These are phyloP conservation scores for Pseudophaeomoniella oleicola DNA, from an alignment of 2,329 filamentous ascomycete genomes.

Conservation along the genomic window DNA sequence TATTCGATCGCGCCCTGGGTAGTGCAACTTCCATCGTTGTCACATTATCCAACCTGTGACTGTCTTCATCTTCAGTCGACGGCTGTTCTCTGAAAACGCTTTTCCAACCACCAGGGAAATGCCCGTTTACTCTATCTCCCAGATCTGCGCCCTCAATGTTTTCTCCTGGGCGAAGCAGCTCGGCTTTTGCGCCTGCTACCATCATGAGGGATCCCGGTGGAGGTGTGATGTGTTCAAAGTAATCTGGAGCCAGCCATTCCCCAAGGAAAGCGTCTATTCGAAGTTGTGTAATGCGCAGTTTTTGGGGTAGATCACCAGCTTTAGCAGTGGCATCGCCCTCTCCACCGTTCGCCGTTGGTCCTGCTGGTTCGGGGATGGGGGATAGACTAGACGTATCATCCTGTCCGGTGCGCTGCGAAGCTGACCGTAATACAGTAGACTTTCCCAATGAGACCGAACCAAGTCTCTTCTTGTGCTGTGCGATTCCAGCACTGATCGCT, in stretches of 20 bases:
- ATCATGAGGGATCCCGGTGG: conserved; percentile 77
- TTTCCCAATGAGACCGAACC: conserved; percentile 10
- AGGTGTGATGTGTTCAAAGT: conserved; percentile 83
- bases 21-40: background rate
- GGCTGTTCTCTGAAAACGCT: conserved; percentile 7
- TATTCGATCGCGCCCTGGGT: background rate
- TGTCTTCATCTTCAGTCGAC: background rate
- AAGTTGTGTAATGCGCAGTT: conserved; percentile 37
- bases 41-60: background rate
- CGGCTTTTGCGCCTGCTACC: conserved; percentile 77
- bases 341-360: background rate
- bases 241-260: conserved; percentile 88
- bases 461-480: conserved; percentile 24
- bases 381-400: conserved; percentile 13
- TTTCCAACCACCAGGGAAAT: conserved; percentile 43
- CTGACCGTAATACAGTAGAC: conserved; percentile 14
- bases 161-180: conserved; percentile 65
- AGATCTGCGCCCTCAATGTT: conserved; percentile 27
- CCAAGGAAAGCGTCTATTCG: conserved; percentile 86
- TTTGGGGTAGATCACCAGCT: conserved; percentile 27
- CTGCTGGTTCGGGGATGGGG: conserved; percentile 20
- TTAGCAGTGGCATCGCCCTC: background rate
- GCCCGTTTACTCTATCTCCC: conserved; percentile 23
- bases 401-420: conserved; percentile 12
- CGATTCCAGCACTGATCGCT: conserved; percentile 72